Percentiles rank a stretch among this genome's conserved stretches.
phyloP scores from a whole-genome alignment of 2,329 filamentous ascomycete genomes.

The Ramularia endophylla region DNA sequence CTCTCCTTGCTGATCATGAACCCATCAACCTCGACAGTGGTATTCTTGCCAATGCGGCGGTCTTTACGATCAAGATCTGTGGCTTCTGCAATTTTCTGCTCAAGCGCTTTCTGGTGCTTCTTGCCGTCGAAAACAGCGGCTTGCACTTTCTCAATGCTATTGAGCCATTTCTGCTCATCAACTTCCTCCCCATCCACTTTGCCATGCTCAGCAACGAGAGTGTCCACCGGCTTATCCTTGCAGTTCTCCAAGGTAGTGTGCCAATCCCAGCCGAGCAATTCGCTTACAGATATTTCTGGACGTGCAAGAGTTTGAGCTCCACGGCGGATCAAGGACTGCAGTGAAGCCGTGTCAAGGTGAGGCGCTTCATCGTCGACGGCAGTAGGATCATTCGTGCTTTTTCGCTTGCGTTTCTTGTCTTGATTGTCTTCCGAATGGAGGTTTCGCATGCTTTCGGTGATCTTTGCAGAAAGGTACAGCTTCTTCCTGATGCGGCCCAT shows the following conservation, averaged over 20 bases:
- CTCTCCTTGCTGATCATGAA: slow-evolving; percentile 53
- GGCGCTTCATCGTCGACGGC: slow-evolving; percentile 46
- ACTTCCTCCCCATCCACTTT: slow-evolving; percentile 25
- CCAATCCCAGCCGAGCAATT: slow-evolving; percentile 55
- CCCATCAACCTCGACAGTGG: slow-evolving; percentile 52
- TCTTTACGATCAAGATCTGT: slow-evolving; percentile 36
- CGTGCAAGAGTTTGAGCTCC: slow-evolving; percentile 49
- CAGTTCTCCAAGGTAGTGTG: slow-evolving; percentile 50
- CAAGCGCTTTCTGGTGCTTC: slow-evolving; percentile 40
- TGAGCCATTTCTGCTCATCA: slow-evolving; percentile 52
- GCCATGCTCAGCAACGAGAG: slow-evolving; percentile 31
- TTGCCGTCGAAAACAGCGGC: slow-evolving; percentile 54
- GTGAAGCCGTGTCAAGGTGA: slow-evolving; percentile 45
- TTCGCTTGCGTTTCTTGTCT: slow-evolving; percentile 29
- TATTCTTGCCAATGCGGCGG: slow-evolving; percentile 51
- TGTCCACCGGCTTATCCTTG: slow-evolving; percentile 45
- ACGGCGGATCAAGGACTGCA: slow-evolving; percentile 50
- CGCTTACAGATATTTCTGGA: slow-evolving; percentile 48
- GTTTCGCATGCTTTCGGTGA: slow-evolving; percentile 54
- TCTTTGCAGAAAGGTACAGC: slow-evolving; percentile 55
- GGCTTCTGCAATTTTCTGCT: slow-evolving; percentile 26
- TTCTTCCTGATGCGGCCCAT: slow-evolving; percentile 55
- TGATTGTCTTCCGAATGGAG: slow-evolving; percentile 38
- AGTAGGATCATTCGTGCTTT: slow-evolving; percentile 15
- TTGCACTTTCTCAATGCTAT: slow-evolving; percentile 52